Percentiles rank a stretch among this genome's conserved stretches.
Conservation (phyloP, 352 stramenopile species). For the Phytopythium chamaehyphon region DNA sequence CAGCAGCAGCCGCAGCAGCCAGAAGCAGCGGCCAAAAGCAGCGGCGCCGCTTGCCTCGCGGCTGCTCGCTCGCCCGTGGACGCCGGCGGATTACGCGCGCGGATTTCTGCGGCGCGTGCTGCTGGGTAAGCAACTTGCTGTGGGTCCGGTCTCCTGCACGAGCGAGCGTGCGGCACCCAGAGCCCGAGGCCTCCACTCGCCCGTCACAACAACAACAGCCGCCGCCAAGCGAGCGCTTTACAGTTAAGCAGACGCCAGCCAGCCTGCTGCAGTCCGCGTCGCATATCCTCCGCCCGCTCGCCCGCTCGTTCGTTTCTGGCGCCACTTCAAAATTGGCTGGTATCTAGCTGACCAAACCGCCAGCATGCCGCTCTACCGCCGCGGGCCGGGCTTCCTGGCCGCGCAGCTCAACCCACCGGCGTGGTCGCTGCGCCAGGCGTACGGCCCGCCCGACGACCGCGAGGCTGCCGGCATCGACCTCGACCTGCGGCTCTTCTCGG, state of each 20-base stretch:
- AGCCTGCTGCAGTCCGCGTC: no score
- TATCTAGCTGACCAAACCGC: slow-evolving; percentile 5
- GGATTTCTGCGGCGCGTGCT: no score
- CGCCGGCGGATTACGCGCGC: no score
- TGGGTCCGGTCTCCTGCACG: neutral
- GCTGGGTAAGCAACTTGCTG: no score
- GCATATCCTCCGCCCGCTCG: neutral
- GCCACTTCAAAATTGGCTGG: neutral
- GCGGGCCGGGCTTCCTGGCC: slow-evolving; percentile 47
- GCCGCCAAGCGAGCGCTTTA: no score
- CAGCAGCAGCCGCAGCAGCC: no score
- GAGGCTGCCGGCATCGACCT: slow-evolving; percentile 27
- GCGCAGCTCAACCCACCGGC: slow-evolving; percentile 13
- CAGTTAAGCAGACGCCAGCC: no score
- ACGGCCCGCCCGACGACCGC: slow-evolving; percentile 46
- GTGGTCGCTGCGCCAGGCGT: slow-evolving; percentile 28
- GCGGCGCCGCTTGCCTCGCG: no score
- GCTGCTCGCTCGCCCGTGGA: no score
- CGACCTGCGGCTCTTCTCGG: slow-evolving; percentile 68
- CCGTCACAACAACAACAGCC: no score
- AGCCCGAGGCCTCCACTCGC: no score
- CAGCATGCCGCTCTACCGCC: slow-evolving; percentile 56
- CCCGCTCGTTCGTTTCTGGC: neutral
- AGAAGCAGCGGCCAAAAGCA: no score
- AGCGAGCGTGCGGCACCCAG: neutral